phyloP scores from a whole-genome alignment of 805 yeast genomes.

The Hemisphaericaspora nanyangensis region DNA sequence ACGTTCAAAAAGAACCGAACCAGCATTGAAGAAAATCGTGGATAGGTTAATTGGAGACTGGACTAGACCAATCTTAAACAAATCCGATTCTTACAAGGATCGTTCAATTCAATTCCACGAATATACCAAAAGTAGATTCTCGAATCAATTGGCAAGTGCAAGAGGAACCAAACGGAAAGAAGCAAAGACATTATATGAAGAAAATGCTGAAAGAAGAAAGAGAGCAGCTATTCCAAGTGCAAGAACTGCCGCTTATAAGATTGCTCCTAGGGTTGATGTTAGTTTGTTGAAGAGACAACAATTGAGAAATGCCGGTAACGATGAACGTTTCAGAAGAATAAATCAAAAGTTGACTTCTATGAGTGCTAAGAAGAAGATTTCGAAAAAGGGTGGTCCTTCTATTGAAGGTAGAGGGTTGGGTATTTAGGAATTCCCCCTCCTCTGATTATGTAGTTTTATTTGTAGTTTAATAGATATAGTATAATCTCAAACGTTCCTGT shows the following conservation, averaged over 20 bases:
- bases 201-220: slow-evolving; percentile 84
- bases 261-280: slow-evolving; percentile 78
- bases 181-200: slow-evolving; percentile 71
- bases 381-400: slow-evolving; percentile 69
- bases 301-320: slow-evolving; percentile 47
- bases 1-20: slow-evolving; percentile 84
- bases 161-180: slow-evolving; percentile 29
- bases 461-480: neutral
- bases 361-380: slow-evolving; percentile 44
- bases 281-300: slow-evolving; percentile 42
- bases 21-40: slow-evolving; percentile 78
- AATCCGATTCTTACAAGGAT: slow-evolving; percentile 91
- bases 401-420: slow-evolving; percentile 68
- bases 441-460: neutral
- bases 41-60: slow-evolving; percentile 92
- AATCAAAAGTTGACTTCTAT: slow-evolving; percentile 52
- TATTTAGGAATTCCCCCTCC: slow-evolving; percentile 18
- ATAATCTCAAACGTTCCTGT: neutral
- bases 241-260: slow-evolving; percentile 80
- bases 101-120: slow-evolving; percentile 65
- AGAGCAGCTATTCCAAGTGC: slow-evolving; percentile 96
- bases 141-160: slow-evolving; percentile 35
- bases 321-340: slow-evolving; percentile 79
- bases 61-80: slow-evolving; percentile 97
- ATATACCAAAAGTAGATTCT: slow-evolving; percentile 58